Evolutionary conservation across 2,329 filamentous ascomycete species (phyloP), one percentile per base, ranked within the genome.

Genomic region (Thelonectria discophora): DNA sequence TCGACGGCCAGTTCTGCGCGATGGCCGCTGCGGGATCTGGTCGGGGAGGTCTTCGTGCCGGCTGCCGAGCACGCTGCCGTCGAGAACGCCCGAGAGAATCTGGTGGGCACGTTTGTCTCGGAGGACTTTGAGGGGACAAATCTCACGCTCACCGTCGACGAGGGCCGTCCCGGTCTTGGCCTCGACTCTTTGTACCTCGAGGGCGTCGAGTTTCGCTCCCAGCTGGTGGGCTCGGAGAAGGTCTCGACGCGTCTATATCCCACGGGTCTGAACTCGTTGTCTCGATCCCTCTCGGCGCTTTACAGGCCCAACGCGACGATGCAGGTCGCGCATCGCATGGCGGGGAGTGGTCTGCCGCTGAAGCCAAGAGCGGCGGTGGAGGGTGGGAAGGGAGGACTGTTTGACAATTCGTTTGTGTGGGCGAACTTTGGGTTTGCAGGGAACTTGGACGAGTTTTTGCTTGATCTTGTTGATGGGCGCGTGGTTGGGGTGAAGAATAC

Each of bases 51-150:
- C 3, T 69, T 72, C 0, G 47, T 72, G 5, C 63, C 65, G 1
- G 65, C 69, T 9, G 61, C 64, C 4, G 70, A 72, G 50, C 32
- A 52, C 1, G 70, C 70, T 0, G 69, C 64, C 0, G 63, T 55
- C 0, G 69, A 71, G 2, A 70, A 64, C 11, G 70, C 70, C 0
- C 46, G 58, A 10, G 21, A 30, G 18, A 68, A 55, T 3, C 54
- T 71, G 5, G 40, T 62, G 0, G 70, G 70, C 0, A 69, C 63
- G 0, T 72, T 69, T 10, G 50, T 64, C 1, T 53, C 55, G 2
- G 37, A 67, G 1, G 43, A 45, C 0, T 37, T 40, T 0, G 37
- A 65, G 1, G 47, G 55, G 1, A 68, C 66, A 0, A 72, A 72
- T 13, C 15, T 72, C 1, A 72, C 68, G 0, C 27, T 72, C 2